Conservation (phyloP, 352 stramenopile species). For the Hyaloperonospora arabidopsidis region DNA sequence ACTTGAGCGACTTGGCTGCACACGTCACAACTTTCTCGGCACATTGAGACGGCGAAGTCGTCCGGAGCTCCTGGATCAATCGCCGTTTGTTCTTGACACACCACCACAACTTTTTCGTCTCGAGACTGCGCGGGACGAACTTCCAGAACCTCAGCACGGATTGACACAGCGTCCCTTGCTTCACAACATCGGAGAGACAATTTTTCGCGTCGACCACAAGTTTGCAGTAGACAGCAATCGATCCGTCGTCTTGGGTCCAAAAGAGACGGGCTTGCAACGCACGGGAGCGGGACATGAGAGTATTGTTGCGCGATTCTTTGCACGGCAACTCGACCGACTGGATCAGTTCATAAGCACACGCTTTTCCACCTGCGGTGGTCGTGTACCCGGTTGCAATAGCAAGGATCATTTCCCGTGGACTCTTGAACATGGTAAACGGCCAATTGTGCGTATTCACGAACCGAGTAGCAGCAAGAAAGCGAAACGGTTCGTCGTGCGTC, state of each 20-base stretch:
- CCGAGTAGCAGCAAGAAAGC: conserved; percentile 14
- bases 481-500: conserved; percentile 12
- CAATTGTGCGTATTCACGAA: conserved; percentile 21
- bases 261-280: conserved; percentile 17
- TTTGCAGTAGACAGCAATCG: conserved; percentile 20
- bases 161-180: conserved; percentile 16
- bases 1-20: neutral
- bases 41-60: neutral
- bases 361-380: conserved; percentile 9
- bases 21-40: conserved; percentile 5
- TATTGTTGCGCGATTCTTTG: neutral
- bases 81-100: conserved; percentile 23
- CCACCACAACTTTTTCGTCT: conserved; percentile 24
- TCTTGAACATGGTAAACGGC: conserved; percentile 23
- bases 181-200: conserved; percentile 15
- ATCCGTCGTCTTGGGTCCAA: conserved; percentile 15
- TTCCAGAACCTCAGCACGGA: conserved; percentile 16
- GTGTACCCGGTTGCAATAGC: conserved; percentile 13
- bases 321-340: conserved; percentile 15
- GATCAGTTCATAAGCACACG: conserved; percentile 20
- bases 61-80: conserved; percentile 10
- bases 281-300: conserved; percentile 8
- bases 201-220: conserved; percentile 21
- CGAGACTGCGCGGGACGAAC: conserved; percentile 17
- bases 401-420: conserved; percentile 19